Evolutionary conservation across 148 eudicot genomes (phyloP).

Genomic region (Arctostaphylos glauca): DNA sequence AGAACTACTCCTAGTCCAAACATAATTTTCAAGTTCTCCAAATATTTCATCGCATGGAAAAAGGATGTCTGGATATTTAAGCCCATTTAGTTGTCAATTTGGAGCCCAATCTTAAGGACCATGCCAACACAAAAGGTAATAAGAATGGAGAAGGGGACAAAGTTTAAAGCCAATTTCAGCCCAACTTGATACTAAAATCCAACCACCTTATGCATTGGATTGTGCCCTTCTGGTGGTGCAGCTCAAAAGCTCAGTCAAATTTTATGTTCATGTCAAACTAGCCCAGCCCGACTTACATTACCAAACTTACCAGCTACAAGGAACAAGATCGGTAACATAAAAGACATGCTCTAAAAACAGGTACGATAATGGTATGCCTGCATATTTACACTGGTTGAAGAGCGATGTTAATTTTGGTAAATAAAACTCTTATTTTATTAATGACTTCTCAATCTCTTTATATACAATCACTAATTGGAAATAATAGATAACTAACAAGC

Average conservation of each 20-base stretch:
- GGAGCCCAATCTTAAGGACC: not conserved
- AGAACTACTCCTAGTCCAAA: not conserved
- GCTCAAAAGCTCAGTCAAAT: not conserved
- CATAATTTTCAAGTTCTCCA: not conserved
- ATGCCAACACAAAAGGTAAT: not conserved
- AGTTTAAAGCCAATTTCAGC: not conserved
- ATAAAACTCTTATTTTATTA: no score
- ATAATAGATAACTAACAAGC: no score
- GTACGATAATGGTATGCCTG: not conserved
- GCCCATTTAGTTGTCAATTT: not conserved
- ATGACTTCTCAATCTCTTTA: no score
- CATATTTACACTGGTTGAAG: not conserved
- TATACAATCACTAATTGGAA: no score
- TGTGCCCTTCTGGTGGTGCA: not conserved
- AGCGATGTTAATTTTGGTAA: no score
- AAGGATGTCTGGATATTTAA: not conserved
- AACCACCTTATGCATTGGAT: not conserved
- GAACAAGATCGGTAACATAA: not conserved
- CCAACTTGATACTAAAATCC: not conserved
- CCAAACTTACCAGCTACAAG: not conserved
- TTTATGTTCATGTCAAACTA: not conserved
- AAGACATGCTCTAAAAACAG: not conserved
- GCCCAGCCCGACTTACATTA: not conserved
- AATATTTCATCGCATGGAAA: not conserved
- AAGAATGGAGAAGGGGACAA: not conserved